Evolutionary conservation across 192 early-diverging fungal species (phyloP), one percentile per base, ranked within the genome.

Genomic region (Podila epigama): DNA sequence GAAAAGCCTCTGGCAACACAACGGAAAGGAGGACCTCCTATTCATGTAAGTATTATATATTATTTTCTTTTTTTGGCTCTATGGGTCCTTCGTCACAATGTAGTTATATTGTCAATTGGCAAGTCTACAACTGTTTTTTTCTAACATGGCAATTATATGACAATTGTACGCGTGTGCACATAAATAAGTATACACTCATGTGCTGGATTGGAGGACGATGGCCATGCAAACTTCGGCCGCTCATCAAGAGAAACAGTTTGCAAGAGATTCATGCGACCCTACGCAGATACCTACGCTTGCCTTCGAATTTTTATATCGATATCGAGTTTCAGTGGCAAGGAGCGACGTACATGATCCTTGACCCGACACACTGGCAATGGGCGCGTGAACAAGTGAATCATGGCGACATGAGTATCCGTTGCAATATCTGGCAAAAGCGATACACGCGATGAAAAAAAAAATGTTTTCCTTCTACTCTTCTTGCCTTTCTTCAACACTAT

Each of bases 161-260:
- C 39, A n/a, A n/a, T n/a, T n/a, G n/a, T n/a, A n/a, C n/a, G n/a
- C n/a, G n/a, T n/a, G n/a, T n/a, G n/a, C n/a, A n/a, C n/a, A n/a
- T n/a, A n/a, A n/a, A n/a, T n/a, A n/a, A 66, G 64, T 66, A 57
- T 41, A 66, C 64, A 13, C 41, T 66, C 18, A 66, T 66, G 64
- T 66, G 64, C 41, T 66, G 54, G 64, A 58, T 66, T 27, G 64
- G 54, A 56, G 64, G 64, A 22, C 54, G 54, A 28, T 66, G 64
- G 64, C 64, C 64, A 15, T 66, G 64, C 41, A 56, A 44, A 31
- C 33, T 66, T 31, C 25, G 64, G 2, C 64, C 64, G 16, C 27
- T 57, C 4, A 66, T 66, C 41, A 66, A 66, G 22, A 55, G 44
- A 15, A 66, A 31, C 32, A 51, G 16, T 4, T 33, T 66, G 29